Evolutionary conservation across 192 early-diverging fungal genomes (phyloP).

Genomic region (Neocallimastix lanati): DNA sequence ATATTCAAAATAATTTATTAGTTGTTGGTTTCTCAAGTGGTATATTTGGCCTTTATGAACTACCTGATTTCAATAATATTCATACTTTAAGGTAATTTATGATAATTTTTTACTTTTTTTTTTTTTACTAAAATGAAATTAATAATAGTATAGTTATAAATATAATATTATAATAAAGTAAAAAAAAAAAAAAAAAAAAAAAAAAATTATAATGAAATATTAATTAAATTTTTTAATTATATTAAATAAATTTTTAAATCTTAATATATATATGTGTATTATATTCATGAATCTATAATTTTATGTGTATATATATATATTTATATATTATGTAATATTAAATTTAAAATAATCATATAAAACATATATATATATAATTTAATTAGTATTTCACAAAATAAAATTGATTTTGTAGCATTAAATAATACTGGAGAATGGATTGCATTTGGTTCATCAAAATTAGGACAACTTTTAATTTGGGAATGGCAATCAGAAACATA

Average conservation of each 20-base stretch:
- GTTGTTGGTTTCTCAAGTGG: slow-evolving; percentile 85
- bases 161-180: too few relatives aligned
- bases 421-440: slow-evolving; percentile 92
- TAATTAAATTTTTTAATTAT: too few relatives aligned
- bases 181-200: too few relatives aligned
- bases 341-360: too few relatives aligned
- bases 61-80: slow-evolving; percentile 82
- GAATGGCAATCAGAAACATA: slow-evolving; percentile 99
- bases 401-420: slow-evolving; percentile 74
- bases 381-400: slow-evolving; percentile 74
- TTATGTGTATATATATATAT: too few relatives aligned
- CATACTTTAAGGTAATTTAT: slow-evolving; percentile 67
- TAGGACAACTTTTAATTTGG: slow-evolving; percentile 96
- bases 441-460: slow-evolving; percentile 74
- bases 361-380: too few relatives aligned
- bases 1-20: slow-evolving; percentile 44
- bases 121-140: too few relatives aligned
- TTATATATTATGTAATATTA: background rate
- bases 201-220: too few relatives aligned
- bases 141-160: too few relatives aligned
- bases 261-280: background rate
- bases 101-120: too few relatives aligned
- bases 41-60: slow-evolving; percentile 95
- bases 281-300: too few relatives aligned
- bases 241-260: background rate